Evolutionary conservation across 2,329 filamentous ascomycete genomes (phyloP).

Genomic region (Periconia sp.): DNA sequence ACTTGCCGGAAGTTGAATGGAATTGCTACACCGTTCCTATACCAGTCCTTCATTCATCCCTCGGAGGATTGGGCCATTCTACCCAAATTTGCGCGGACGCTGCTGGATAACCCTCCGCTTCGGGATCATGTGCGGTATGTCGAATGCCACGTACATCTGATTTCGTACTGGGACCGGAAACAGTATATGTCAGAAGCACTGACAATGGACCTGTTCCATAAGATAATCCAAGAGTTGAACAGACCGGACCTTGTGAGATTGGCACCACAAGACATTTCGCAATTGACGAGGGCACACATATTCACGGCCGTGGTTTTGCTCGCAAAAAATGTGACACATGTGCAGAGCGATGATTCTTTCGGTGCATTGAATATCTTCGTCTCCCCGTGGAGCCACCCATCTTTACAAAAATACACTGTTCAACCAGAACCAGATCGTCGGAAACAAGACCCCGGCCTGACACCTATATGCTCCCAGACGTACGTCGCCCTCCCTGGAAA

Average conservation of each 20-base stretch:
- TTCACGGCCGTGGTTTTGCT: not conserved
- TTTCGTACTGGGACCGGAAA: no score
- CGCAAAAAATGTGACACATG: not conserved
- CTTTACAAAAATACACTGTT: not conserved
- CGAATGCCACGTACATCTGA: not conserved
- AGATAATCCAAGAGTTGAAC: no score
- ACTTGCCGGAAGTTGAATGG: conserved; percentile 14
- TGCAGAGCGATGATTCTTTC: not conserved
- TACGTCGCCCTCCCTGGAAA: not conserved
- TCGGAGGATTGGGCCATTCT: not conserved
- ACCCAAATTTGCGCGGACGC: conserved; percentile 1
- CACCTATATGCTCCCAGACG: not conserved
- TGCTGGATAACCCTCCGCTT: conserved; percentile 1
- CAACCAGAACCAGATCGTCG: not conserved
- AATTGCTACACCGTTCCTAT: conserved; percentile 16
- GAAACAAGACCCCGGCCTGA: not conserved
- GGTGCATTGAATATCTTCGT: not conserved
- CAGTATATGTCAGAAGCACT: no score
- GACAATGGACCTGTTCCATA: no score
- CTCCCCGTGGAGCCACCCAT: not conserved
- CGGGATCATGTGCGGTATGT: conserved; percentile 5
- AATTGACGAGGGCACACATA: no score
- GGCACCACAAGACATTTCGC: not conserved
- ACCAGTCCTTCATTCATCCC: conserved; percentile 15
- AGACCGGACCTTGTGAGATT: no score